Base-by-base conservation (phyloP, 805 yeast species). In the Starmerella apicola region DNA sequence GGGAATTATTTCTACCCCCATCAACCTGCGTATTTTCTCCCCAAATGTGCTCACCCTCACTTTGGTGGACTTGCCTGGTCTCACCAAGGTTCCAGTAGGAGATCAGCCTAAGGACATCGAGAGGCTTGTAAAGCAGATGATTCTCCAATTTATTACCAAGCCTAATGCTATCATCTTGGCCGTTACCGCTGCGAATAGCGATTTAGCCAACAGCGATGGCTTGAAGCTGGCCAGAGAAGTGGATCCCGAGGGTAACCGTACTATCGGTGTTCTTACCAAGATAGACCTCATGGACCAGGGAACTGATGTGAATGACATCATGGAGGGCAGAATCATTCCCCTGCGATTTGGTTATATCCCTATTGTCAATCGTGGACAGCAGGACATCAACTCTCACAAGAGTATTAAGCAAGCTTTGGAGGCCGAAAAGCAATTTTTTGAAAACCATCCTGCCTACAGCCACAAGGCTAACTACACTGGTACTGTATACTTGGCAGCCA, bases 71-170 rank as follows among this genome's bases (percentile, higher is more conserved):
- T 70, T 91, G 54, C 98, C 98, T 4, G 98, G 98, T 48, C 73
- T 91, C 54, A 91, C 98, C 20, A 91, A 91, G 59, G 97, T 91
- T 28, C 98, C 98, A 6, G 96, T 91, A 35, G 98, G 98, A 40
- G 98, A 91, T 62, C 98, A 91, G 63, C 98, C 98, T 42, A 81
- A 81, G 57, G 98, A 91, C 59, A 91, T 91, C 50, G 98, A 91
- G 65, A 76, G 72, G 50, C 95, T 83, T 60, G 91, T 91, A 55
- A 79, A 83, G 60, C 94, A 84, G 51, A 79, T 91, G 83, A 71
- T 91, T 38, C 70, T 91, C 71, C 85, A 85, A 61, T 91, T 81
- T 59, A 86, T 91, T 50, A 79, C 95, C 19, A 84, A 85, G 56
- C 97, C 97, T 47, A 91, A 91, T 57, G 95, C 97, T 45, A 84